These are phyloP conservation scores for Psilocybe subaeruginosa DNA, from an alignment of 768 basidiomycete species.

Conservation along the genomic window DNA sequence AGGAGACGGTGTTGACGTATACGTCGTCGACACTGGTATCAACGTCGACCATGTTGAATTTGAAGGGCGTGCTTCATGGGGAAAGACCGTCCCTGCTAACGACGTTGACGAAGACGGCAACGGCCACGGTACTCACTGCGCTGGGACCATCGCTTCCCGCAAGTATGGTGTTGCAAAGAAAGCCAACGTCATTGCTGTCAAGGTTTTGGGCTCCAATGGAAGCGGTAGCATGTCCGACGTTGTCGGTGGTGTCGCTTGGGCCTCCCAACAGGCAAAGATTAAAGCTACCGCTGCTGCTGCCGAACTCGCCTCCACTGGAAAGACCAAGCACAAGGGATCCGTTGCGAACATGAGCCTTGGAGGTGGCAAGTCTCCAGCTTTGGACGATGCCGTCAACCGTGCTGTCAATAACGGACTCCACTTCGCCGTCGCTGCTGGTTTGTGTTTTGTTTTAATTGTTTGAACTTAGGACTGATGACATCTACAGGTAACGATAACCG, in stretches of 20 bases:
- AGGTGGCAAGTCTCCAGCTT: conserved; percentile 85
- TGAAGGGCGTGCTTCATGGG: conserved; percentile 90
- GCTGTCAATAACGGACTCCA: conserved; percentile 87
- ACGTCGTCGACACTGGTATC: conserved; percentile 89
- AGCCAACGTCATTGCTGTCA: conserved; percentile 88
- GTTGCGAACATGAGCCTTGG: conserved; percentile 98
- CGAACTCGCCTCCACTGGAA: conserved; percentile 73
- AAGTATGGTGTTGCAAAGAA: conserved; percentile 97
- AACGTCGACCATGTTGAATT: conserved; percentile 86
- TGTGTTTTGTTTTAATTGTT: conserved; percentile 24
- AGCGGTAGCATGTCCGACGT: conserved; percentile 96
- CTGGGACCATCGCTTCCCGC: conserved; percentile 92
- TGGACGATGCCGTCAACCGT: conserved; percentile 84
- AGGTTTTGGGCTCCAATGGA: conserved; percentile 93
- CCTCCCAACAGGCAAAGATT: conserved; percentile 51
- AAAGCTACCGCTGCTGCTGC: conserved; percentile 65
- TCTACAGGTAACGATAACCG: conserved; percentile 73
- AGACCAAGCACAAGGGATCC: conserved; percentile 88
- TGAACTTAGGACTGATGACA: not conserved
- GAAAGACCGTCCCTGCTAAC: conserved; percentile 84
- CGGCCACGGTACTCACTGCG: conserved; percentile 95
- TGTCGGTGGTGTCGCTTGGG: conserved; percentile 85
- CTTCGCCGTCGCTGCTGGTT: conserved; percentile 96
- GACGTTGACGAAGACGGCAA: conserved; percentile 91
- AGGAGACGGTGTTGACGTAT: conserved; percentile 95